Evolutionary conservation across 1,284 basidiomycete species (phyloP).

Genomic region (Gymnopus androsaceus): DNA sequence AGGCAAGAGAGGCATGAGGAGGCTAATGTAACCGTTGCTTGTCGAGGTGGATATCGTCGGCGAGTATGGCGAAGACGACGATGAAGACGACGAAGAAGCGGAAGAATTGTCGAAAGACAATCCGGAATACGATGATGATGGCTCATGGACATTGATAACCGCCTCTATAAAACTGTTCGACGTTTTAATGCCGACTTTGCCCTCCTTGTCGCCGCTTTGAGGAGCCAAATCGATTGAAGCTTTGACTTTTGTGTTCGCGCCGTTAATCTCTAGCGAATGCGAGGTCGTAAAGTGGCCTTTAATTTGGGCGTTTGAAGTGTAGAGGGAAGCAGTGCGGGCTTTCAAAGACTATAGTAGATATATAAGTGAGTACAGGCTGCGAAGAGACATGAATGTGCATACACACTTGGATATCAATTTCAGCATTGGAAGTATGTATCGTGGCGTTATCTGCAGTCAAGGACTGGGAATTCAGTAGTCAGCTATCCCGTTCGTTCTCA

Average conservation of each 20-base stretch:
- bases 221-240: background rate
- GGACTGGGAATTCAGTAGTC: background rate
- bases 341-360: background rate
- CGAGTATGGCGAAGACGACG: background rate
- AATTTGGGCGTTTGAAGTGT: slow-evolving; percentile 8
- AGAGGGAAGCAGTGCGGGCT: slow-evolving; percentile 1
- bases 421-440: slow-evolving; percentile 13
- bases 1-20: slow-evolving; percentile 11
- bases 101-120: background rate
- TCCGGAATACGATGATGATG: no score
- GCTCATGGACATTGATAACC: background rate
- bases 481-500: background rate
- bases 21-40: slow-evolving; percentile 12
- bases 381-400: background rate
- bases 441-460: background rate
- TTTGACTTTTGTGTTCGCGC: background rate
- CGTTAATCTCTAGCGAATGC: slow-evolving; percentile 1
- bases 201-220: background rate
- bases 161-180: background rate
- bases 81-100: background rate
- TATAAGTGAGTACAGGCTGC: background rate
- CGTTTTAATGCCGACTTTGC: background rate
- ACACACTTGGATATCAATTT: slow-evolving; percentile 7
- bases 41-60: slow-evolving; percentile 3
- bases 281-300: slow-evolving; percentile 1